Base-by-base conservation (phyloP, 2,329 filamentous ascomycete species). In the Madurella mycetomatis region DNA sequence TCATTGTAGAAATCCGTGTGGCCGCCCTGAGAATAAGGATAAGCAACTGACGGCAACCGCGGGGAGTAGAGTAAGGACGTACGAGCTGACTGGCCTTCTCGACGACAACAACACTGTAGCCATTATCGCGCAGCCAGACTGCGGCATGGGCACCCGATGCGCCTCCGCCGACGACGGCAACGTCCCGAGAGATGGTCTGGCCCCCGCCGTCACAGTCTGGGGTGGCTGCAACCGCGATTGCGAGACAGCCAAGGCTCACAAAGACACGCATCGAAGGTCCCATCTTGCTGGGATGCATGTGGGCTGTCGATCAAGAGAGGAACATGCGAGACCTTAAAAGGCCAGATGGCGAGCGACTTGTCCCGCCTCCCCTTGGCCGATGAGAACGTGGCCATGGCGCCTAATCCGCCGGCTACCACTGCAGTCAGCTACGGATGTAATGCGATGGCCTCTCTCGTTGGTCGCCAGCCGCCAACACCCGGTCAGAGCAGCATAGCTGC, bases 91-190 rank as follows among this genome's bases (percentile, higher is more conserved):
- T 18, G 5, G 53, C 51, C 47, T 59, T 60, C 43, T 63, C 61
- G 9, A 63, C 49, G 16, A 63, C 47, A n/a, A 62, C 37, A 12
- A 63, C 54, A 8, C 51, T 61, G 15, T 59, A 44, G 13, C 55
- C 55, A 16, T 56, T 41, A 13, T 62, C 61, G 4, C 54, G 45
- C 31, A 63, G 52, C 32, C 60, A 56, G 7, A 62, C 51, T 5
- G 61, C 61, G 12, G 61, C 59, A 7, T 63, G 57, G 2, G 60
- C 49, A 18, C 61, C 61, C 4, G 57, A 57, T 3, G 58, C 61
- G 19, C 61, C 61, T 11, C 61, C 61, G 13, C 61, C 61, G 17
- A 61, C 39, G 5, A 63, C 51, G 12, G 41, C 58, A 17, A 62
- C 60, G 32, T 62, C 59, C 30, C 47, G 50, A 2, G 41, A 17